Evolutionary conservation across 306 rosid species (phyloP), one percentile per base, ranked within the genome.

Genomic region (Betula pendula): DNA sequence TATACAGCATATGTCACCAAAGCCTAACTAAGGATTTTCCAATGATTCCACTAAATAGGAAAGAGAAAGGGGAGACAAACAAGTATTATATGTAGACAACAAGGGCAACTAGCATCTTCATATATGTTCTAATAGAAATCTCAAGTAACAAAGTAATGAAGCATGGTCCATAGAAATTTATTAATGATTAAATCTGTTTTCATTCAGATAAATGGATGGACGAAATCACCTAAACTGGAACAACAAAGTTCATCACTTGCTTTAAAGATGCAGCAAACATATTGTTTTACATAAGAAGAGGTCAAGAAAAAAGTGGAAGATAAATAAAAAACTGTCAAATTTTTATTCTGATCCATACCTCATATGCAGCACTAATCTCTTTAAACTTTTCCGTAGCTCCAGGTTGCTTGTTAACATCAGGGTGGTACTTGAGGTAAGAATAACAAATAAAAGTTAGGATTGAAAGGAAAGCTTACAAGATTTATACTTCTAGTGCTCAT

Each of bases 361-460:
- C 98, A 62, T 92, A 95, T 1, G 98, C 98, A 83, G 89, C 87
- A 88, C 97, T 95, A 49, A 95, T 92, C 87, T 95, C 97, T 88
- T 95, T 95, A 60, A 92, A 95, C 82, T 90, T 95, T 13, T 95
- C 98, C 19, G 97, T 89, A 48, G 97, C 98, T 19, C 93, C 97
- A 11, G 98, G 96, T 76, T 95, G 93, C 88, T 95, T 95, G 84
- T 95, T 95, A 72, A 92, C 97, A 80, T 95, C 98, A 77, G 98
- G 98, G 79, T 95, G 98, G 84, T 85, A 95, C 98, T 95, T 83
- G 33, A 68, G 85, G 75, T 74, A 29, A 71, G 70, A 16, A 81
- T 42, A 51, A 70, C 15, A 66, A 17, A 55, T 27, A 70, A 38
- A 83, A 68, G 80, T 86, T 71, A 89, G 77, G 19, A 69, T 72